Percentiles rank a stretch among this genome's conserved stretches.
phyloP scores from a whole-genome alignment of 2,329 filamentous ascomycete genomes.

The Annulohypoxylon truncatum region DNA sequence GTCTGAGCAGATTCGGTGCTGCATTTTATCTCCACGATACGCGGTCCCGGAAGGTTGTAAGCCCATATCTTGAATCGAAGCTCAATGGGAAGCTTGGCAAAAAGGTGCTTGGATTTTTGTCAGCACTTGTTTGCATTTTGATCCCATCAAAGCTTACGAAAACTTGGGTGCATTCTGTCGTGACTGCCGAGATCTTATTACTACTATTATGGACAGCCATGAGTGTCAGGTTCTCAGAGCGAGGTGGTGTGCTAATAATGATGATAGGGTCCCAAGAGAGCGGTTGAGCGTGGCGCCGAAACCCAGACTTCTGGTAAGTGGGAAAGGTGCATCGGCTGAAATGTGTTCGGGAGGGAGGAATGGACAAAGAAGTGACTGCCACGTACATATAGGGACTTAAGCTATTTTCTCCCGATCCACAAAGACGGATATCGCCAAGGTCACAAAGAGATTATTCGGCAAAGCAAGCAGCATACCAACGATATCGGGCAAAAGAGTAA shows the following conservation, averaged over 20 bases:
- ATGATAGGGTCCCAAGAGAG: constrained; percentile 13
- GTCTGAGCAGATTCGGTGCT: background rate
- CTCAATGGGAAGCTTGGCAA: constrained; percentile 58
- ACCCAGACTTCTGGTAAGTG: constrained; percentile 29
- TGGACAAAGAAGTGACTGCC: constrained; percentile 8
- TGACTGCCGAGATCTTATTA: background rate
- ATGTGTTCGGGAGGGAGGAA: constrained; percentile 4
- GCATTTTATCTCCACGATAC: constrained; percentile 53
- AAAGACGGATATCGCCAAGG: constrained; percentile 24
- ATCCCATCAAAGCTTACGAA: constrained; percentile 34
- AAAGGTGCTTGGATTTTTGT: constrained; percentile 53
- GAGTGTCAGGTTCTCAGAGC: background rate
- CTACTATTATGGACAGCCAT: constrained; percentile 19
- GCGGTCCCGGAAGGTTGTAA: constrained; percentile 56
- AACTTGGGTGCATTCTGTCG: background rate
- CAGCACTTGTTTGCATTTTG: background rate
- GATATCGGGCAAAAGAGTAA: constrained; percentile 29
- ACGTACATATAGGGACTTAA: constrained; percentile 29
- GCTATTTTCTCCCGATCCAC: constrained; percentile 15
- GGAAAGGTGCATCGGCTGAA: constrained; percentile 15
- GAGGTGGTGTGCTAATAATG: background rate
- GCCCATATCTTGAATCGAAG: constrained; percentile 62
- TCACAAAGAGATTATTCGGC: constrained; percentile 8
- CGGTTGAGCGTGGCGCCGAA: constrained; percentile 15
- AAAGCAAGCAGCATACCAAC: constrained; percentile 18